Evolutionary conservation across 768 basidiomycete genomes (phyloP).

Genomic region (Suillus subalutaceus): DNA sequence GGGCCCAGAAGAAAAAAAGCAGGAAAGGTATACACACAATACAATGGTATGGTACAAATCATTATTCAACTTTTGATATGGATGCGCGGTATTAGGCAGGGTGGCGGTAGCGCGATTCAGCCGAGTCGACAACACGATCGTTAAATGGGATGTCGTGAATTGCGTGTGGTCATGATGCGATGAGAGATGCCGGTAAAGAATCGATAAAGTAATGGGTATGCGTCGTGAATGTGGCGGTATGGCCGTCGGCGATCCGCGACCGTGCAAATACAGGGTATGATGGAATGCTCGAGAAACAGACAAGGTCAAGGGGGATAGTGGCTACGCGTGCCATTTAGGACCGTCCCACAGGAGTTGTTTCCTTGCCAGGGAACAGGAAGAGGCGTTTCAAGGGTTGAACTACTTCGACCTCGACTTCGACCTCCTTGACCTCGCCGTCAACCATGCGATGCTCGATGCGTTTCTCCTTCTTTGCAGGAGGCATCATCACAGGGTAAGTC

Average conservation of each 20-base stretch:
- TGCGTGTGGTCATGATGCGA: slow-evolving; percentile 26
- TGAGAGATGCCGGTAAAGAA: slow-evolving; percentile 23
- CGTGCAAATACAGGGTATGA: slow-evolving; percentile 33
- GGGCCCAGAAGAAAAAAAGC: slow-evolving; percentile 21
- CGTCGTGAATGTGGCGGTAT: slow-evolving; percentile 34
- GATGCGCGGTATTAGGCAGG: slow-evolving; percentile 20
- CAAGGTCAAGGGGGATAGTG: background rate
- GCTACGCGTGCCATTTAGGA: slow-evolving; percentile 24
- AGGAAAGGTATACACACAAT: slow-evolving; percentile 29
- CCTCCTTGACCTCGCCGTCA: slow-evolving; percentile 52
- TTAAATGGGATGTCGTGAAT: slow-evolving; percentile 31
- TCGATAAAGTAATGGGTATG: slow-evolving; percentile 40
- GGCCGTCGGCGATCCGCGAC: slow-evolving; percentile 29
- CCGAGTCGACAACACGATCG: slow-evolving; percentile 29
- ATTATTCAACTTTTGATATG: slow-evolving; percentile 24
- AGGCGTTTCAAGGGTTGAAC: slow-evolving; percentile 60
- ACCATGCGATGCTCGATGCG: slow-evolving; percentile 51
- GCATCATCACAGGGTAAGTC: slow-evolving; percentile 60
- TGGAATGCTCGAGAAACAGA: slow-evolving; percentile 20
- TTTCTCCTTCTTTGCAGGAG: slow-evolving; percentile 57
- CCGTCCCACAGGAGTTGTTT: slow-evolving; percentile 31
- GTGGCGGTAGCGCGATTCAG: slow-evolving; percentile 34
- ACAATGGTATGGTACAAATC: slow-evolving; percentile 37
- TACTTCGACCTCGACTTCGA: slow-evolving; percentile 58
- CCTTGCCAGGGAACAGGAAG: slow-evolving; percentile 66